phyloP scores from a whole-genome alignment of 1,284 basidiomycete species.

The Volvariella volvacea region DNA sequence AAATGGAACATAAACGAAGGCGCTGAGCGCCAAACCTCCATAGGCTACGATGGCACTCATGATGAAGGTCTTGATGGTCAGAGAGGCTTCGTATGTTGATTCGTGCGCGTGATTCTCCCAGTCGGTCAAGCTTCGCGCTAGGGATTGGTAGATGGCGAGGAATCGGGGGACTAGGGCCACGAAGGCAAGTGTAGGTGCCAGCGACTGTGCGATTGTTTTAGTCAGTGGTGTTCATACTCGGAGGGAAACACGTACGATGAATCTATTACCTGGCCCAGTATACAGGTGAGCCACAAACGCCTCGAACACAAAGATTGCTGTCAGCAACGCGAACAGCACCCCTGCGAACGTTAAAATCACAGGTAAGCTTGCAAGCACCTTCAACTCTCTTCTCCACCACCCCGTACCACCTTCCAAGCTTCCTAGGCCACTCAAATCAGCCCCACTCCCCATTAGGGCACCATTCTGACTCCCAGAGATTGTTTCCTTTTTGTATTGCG shows the following conservation, averaged over 20 bases:
- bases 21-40: conserved; percentile 76
- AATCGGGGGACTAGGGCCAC: conserved; percentile 79
- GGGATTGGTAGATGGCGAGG: conserved; percentile 69
- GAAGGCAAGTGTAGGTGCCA: conserved; percentile 84
- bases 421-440: neutral
- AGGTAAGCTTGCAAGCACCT: conserved; percentile 73
- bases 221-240: conserved; percentile 3
- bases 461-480: conserved; percentile 12
- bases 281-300: conserved; percentile 85
- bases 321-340: conserved; percentile 65
- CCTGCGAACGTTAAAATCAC: conserved; percentile 74
- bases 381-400: conserved; percentile 76
- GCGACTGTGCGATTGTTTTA: conserved; percentile 37
- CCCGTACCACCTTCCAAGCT: conserved; percentile 1
- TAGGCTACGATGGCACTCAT: conserved; percentile 88
- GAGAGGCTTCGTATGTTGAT: conserved; percentile 68
- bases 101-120: conserved; percentile 92
- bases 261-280: conserved; percentile 75
- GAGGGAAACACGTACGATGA: conserved; percentile 51
- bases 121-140: conserved; percentile 67
- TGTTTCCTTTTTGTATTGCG: conserved; percentile 53
- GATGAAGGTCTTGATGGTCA: conserved; percentile 90
- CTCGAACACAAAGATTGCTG: conserved; percentile 80
- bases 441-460: neutral
- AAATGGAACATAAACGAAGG: conserved; percentile 91